Percentiles rank a stretch among this genome's conserved stretches.
phyloP scores from a whole-genome alignment of 2,329 filamentous ascomycete genomes.

The Diplodia intermedia region DNA sequence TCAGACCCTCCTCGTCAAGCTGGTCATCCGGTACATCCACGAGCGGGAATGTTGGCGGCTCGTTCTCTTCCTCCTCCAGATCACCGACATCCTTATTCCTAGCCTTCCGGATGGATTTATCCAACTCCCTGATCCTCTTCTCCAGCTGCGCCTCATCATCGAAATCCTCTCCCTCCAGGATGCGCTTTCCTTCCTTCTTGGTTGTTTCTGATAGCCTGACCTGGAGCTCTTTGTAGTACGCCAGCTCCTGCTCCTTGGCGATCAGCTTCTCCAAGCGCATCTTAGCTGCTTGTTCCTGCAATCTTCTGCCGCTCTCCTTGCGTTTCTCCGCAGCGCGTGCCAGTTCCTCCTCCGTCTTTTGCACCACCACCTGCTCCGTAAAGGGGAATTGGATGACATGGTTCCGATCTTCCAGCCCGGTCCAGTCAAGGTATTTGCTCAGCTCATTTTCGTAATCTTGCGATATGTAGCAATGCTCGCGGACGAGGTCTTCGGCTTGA shows the following conservation, averaged over 20 bases:
- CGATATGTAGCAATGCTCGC: constrained; percentile 89
- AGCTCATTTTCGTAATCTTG: constrained; percentile 83
- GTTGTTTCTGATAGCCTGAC: constrained; percentile 70
- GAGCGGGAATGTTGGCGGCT: constrained; percentile 84
- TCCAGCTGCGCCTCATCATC: constrained; percentile 90
- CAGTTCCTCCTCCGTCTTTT: constrained; percentile 95
- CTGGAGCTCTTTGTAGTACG: constrained; percentile 90
- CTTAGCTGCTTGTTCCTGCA: constrained; percentile 96
- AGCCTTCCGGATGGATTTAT: constrained; percentile 86
- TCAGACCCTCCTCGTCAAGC: constrained; percentile 87
- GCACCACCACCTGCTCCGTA: constrained; percentile 85
- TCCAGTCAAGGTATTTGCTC: constrained; percentile 82
- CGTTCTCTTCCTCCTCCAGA: constrained; percentile 75
- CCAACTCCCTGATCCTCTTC: constrained; percentile 83
- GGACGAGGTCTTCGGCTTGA: constrained; percentile 86
- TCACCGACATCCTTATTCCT: constrained; percentile 92
- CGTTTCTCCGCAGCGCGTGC: constrained; percentile 89
- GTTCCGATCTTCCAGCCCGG: constrained; percentile 86
- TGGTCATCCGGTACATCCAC: constrained; percentile 90
- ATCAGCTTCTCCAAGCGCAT: constrained; percentile 96
- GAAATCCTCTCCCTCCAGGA: constrained; percentile 89
- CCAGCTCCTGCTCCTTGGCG: constrained; percentile 92
- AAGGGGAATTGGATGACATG: constrained; percentile 91
- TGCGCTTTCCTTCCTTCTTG: constrained; percentile 87
- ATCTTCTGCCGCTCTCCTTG: constrained; percentile 86